These are phyloP conservation scores for Aureobasidium sp. DNA, from an alignment of 2,329 filamentous ascomycete genomes.

Conservation along the genomic window DNA sequence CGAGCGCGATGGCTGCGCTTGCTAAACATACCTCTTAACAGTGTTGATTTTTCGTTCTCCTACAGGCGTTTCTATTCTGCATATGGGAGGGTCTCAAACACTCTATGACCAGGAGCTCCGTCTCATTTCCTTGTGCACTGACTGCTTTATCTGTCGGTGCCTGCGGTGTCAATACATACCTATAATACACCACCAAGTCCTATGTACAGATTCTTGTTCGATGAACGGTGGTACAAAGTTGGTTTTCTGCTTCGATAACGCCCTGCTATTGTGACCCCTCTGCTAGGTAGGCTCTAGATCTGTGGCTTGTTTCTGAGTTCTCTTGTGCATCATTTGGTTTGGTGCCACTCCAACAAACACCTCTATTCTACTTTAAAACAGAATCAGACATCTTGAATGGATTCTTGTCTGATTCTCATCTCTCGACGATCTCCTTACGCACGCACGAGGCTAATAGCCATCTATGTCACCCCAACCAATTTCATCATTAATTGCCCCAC, in stretches of 20 bases:
- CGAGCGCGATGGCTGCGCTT: constrained; percentile 85
- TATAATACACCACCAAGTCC: constrained; percentile 5
- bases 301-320: background rate
- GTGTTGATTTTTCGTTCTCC: background rate
- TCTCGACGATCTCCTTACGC: background rate
- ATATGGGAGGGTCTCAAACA: background rate
- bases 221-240: background rate
- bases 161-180: constrained; percentile 9
- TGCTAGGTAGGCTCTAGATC: background rate
- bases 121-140: background rate
- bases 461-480: background rate
- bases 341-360: background rate
- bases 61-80: constrained; percentile 3
- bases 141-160: background rate
- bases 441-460: background rate
- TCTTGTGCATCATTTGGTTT: background rate
- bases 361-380: background rate
- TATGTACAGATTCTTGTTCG: background rate
- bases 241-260: background rate
- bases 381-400: background rate
- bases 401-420: background rate
- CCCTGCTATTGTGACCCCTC: background rate
- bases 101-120: background rate
- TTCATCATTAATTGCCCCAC: constrained; percentile 1
- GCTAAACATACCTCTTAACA: constrained; percentile 40